A percentile compares a stretch with the other conserved stretches of the same genome.
phyloP scores from a whole-genome alignment of 306 rosid genomes.

The Prunus davidiana region DNA sequence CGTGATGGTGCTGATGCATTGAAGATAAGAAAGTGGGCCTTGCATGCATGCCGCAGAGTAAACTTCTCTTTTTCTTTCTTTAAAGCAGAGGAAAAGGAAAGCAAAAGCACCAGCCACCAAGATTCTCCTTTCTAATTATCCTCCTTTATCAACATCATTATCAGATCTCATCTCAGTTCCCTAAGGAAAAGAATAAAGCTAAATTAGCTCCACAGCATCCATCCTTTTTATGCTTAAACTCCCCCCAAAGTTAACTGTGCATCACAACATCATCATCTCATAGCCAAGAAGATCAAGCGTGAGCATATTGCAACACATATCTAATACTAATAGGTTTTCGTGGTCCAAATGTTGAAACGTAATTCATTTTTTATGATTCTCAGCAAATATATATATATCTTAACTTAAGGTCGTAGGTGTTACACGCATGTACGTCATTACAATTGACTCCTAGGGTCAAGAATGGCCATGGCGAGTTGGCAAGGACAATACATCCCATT shows the following conservation, averaged over 20 bases:
- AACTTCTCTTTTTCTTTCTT: slow-evolving; percentile 5
- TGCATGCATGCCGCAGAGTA: not conserved
- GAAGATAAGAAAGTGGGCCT: slow-evolving; percentile 22
- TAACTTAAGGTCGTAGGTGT: not conserved
- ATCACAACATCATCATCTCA: too few relatives aligned
- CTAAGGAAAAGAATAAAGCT: not conserved
- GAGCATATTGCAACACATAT: too few relatives aligned
- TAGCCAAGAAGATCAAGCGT: too few relatives aligned
- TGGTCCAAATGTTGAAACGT: too few relatives aligned
- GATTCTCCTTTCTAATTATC: slow-evolving; percentile 1
- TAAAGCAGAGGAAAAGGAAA: not conserved
- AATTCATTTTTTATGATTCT: too few relatives aligned
- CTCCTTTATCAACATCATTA: not conserved
- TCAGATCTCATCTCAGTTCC: slow-evolving; percentile 19
- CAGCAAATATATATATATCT: too few relatives aligned
- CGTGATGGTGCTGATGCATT: not conserved
- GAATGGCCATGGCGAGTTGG: not conserved
- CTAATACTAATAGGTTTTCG: too few relatives aligned
- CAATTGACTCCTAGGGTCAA: not conserved
- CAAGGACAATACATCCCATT: not conserved
- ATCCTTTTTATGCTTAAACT: too few relatives aligned
- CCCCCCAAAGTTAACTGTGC: too few relatives aligned
- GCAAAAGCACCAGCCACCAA: slow-evolving; percentile 2
- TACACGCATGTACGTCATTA: not conserved
- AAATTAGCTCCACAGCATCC: too few relatives aligned